Evolutionary conservation across 2,329 filamentous ascomycete species (phyloP).

Genomic region (Plenodomus biglobosus): DNA sequence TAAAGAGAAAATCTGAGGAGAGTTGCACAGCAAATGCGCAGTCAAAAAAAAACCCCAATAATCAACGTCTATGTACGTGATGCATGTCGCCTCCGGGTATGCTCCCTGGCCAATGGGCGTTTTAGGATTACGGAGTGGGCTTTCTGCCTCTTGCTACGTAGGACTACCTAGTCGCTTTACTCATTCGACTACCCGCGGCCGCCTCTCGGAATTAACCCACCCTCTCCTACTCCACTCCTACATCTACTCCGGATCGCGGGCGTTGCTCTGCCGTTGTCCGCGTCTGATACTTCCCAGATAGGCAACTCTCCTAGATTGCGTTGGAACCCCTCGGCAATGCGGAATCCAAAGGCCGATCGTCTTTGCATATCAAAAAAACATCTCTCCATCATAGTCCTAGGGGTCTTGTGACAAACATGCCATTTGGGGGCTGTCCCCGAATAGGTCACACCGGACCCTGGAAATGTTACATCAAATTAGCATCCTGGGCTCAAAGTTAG

Average conservation of each 20-base stretch:
- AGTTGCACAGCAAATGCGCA: neutral
- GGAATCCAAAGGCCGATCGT: conserved; percentile 1
- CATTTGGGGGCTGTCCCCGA: too few species aligned
- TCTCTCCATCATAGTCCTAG: too few species aligned
- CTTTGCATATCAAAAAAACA: neutral
- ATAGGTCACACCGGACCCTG: too few species aligned
- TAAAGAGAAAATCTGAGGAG: neutral
- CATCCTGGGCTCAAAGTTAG: too few species aligned
- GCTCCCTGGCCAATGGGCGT: neutral
- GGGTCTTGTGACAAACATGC: too few species aligned
- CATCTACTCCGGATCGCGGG: neutral
- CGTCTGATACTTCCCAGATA: conserved; percentile 2
- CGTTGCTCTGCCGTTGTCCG: neutral
- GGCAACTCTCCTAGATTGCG: conserved; percentile 1
- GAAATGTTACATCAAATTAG: too few species aligned
- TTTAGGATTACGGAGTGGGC: neutral
- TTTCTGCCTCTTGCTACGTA: too few species aligned
- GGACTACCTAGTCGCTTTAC: neutral
- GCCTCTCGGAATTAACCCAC: too few species aligned
- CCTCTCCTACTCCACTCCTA: too few species aligned
- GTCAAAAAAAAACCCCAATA: neutral
- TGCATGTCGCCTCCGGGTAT: neutral
- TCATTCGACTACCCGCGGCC: too few species aligned
- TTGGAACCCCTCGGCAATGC: conserved; percentile 8
- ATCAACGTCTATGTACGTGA: neutral